Conservation (phyloP, 495 filamentous ascomycete species). For the Neurospora sp. region DNA sequence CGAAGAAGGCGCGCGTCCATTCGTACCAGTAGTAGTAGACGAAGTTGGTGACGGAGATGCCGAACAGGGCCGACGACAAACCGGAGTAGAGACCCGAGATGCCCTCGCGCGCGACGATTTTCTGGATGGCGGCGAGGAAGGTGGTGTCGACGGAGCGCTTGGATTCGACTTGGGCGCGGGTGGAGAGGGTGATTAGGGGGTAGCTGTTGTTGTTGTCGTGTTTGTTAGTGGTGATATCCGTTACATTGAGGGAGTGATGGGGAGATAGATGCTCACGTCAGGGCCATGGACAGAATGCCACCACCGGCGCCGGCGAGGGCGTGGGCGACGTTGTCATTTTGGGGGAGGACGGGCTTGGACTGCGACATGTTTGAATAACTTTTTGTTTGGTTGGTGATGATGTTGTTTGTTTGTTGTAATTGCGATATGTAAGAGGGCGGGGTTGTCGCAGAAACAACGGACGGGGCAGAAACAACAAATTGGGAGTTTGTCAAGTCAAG, state of each 20-base stretch:
- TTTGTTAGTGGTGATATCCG: background rate
- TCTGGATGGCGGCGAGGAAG: slow-evolving; percentile 68
- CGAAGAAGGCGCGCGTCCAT: slow-evolving; percentile 85
- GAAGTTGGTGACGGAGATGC: slow-evolving; percentile 97
- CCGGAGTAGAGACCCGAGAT: slow-evolving; percentile 77
- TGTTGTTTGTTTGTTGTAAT: background rate
- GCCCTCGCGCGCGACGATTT: slow-evolving; percentile 87
- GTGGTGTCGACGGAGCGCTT: slow-evolving; percentile 69
- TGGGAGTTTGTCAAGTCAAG: background rate
- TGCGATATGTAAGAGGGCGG: background rate
- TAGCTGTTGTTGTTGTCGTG: slow-evolving; percentile 41
- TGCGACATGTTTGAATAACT: slow-evolving; percentile 21
- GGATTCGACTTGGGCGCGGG: slow-evolving; percentile 94
- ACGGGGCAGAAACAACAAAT: background rate
- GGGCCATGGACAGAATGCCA: slow-evolving; percentile 85
- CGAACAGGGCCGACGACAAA: slow-evolving; percentile 88
- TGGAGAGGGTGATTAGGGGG: slow-evolving; percentile 94
- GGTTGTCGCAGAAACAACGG: background rate
- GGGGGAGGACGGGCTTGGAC: slow-evolving; percentile 42
- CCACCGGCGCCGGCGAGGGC: slow-evolving; percentile 82
- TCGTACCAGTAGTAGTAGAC: slow-evolving; percentile 99
- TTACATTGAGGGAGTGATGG: too few relatives aligned
- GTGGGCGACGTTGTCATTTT: slow-evolving; percentile 87
- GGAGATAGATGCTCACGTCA: slow-evolving; percentile 55
- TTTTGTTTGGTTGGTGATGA: background rate